Evolutionary conservation across 805 yeast species (phyloP).

Genomic region (Candida boidinii): DNA sequence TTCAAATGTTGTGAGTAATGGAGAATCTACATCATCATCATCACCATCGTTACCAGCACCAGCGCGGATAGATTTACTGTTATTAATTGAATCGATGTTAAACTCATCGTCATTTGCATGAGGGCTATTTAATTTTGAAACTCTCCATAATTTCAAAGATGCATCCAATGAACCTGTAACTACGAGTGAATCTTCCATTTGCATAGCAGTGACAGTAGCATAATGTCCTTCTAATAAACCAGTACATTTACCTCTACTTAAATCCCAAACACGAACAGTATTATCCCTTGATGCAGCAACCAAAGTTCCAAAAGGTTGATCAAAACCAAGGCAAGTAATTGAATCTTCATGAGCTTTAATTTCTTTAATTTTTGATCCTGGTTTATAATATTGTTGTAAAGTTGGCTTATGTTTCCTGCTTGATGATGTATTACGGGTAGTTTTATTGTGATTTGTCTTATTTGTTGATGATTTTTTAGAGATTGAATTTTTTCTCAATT

Average conservation of each 20-base stretch:
- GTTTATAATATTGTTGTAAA: constrained; percentile 52
- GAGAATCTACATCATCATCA: constrained; percentile 13
- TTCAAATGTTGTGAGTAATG: constrained; percentile 42
- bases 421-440: constrained; percentile 22
- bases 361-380: constrained; percentile 45
- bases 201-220: constrained; percentile 52
- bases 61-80: no score
- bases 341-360: constrained; percentile 45
- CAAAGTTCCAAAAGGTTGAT: constrained; percentile 64
- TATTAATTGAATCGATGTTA: no score
- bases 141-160: constrained; percentile 53
- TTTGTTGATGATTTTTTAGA: constrained; percentile 5
- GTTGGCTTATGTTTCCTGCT: constrained; percentile 56
- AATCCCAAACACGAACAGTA: constrained; percentile 78
- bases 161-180: constrained; percentile 61
- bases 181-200: constrained; percentile 41
- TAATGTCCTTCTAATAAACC: constrained; percentile 53
- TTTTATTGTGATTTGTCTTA: constrained; percentile 20
- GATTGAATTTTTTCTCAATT: constrained; percentile 28
- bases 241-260: constrained; percentile 42
- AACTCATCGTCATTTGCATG: constrained; percentile 10
- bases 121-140: constrained; percentile 20
- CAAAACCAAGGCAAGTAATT: constrained; percentile 56
- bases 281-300: constrained; percentile 76
- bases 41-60: constrained; percentile 9